Conservation (phyloP, 768 basidiomycete genomes). For the Leccinum ochraceum region DNA sequence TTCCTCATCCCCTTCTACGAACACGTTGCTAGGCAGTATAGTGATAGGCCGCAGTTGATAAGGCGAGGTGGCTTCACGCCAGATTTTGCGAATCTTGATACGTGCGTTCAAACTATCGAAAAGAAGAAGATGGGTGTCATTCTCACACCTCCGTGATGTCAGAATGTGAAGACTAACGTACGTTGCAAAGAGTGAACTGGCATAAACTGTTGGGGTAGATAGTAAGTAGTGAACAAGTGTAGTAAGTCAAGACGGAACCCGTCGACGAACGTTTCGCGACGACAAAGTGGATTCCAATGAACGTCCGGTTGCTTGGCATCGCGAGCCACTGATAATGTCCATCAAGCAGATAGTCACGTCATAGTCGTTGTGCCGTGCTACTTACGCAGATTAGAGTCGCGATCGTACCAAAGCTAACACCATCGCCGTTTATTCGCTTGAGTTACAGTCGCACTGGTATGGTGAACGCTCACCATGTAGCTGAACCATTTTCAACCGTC, state of each 20-base stretch:
- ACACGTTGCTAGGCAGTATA: neutral
- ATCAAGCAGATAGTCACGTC: neutral
- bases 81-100: conserved; percentile 6
- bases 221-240: neutral
- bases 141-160: neutral
- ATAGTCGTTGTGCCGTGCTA: neutral
- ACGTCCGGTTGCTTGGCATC: conserved; percentile 28
- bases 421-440: neutral
- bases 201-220: conserved; percentile 16
- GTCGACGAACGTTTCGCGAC: conserved; percentile 10
- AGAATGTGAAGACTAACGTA: conserved; percentile 6
- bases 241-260: neutral
- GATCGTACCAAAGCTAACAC: conserved; percentile 15
- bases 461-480: conserved; percentile 19
- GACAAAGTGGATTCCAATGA: conserved; percentile 15
- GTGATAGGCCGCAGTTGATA: conserved; percentile 7
- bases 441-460: too few species aligned
- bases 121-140: too few species aligned
- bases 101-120: conserved; percentile 26
- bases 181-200: conserved; percentile 30
- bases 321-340: conserved; percentile 15
- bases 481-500: conserved; percentile 25
- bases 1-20: neutral
- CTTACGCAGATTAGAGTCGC: conserved; percentile 25
- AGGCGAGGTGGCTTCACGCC: neutral